Conservation (phyloP, 768 basidiomycete genomes). For the Hortiboletus campestris region DNA sequence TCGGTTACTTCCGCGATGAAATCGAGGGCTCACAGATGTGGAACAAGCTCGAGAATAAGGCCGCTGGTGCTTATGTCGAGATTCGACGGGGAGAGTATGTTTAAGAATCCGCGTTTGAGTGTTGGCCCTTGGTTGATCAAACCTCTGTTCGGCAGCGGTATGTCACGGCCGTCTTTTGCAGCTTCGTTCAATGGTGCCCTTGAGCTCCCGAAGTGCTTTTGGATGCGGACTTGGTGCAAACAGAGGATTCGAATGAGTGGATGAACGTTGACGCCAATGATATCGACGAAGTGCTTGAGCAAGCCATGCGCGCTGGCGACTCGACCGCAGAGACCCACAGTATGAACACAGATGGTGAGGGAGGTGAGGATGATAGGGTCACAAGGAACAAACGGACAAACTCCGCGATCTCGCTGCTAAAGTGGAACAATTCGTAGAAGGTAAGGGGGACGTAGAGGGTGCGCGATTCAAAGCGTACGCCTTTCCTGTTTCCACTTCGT, state of each 20-base stretch:
- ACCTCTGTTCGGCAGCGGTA: conserved; percentile 39
- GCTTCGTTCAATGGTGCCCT: conserved; percentile 66
- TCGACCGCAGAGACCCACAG: conserved; percentile 22
- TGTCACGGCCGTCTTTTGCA: conserved; percentile 74
- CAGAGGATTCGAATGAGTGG: conserved; percentile 83
- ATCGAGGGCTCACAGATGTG: conserved; percentile 74
- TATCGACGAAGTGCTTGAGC: conserved; percentile 71
- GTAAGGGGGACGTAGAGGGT: conserved; percentile 85
- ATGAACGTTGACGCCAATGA: conserved; percentile 73
- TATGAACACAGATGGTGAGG: conserved; percentile 50
- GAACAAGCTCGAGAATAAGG: conserved; percentile 70
- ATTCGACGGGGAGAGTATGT: conserved; percentile 67
- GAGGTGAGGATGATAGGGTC: conserved; percentile 40
- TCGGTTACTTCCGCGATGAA: conserved; percentile 79
- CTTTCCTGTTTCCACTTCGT: background rate
- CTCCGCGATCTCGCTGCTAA: conserved; percentile 78
- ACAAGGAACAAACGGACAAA: conserved; percentile 63
- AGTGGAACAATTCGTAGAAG: conserved; percentile 89
- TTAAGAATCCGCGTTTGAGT: background rate
- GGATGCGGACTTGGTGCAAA: conserved; percentile 16
- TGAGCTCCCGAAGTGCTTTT: conserved; percentile 32
- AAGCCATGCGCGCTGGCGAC: conserved; percentile 28
- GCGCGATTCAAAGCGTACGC: conserved; percentile 89
- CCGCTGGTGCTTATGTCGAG: conserved; percentile 62
- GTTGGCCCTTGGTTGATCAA: conserved; percentile 1